Base-by-base conservation (phyloP, 2,329 filamentous ascomycete species). In the Nemania sp. region DNA sequence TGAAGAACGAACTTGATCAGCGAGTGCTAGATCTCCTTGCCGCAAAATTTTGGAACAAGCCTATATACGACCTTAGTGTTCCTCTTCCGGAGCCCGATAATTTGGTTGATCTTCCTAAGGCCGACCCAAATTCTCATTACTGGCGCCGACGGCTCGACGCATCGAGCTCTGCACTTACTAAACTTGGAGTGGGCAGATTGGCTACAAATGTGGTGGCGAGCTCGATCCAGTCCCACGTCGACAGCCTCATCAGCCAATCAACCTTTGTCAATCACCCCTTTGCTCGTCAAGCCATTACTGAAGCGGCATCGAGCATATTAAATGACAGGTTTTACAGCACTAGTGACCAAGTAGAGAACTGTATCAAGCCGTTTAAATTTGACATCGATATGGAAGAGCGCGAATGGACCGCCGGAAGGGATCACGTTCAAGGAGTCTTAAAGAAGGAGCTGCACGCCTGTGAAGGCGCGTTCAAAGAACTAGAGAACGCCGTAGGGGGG, bases 301-400 rank as follows among this genome's bases (percentile, higher is more conserved):
- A 98, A 74, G 94, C 96, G 0, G 93, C 94, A 1, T 92, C 93
- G 0, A 92, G 89, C 27, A 98, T 99, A 61, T 83, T 99, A 13
- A 96, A 96, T 72, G 96, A 99, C 76, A 87, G 95, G 15, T 97
- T 97, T 71, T 98, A 98, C 82, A 96, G 95, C 80, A 99, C 97
- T 0, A 96, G 93, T 70, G 97, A 99, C 76, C 96, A 98, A 81
- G 93, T 99, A 0, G 96, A 99, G 80, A 98, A 98, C 78, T 99
- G 95, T 78, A 97, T 99, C 81, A 99, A 99, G 80, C 96, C 97
- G 0, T 99, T 95, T 84, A 99, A 99, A 79, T 98, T 95, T 73
- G 94, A 98, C 70, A 97, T 99, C 66, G 96, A 99, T 74, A 90
- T 99, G 52, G 93, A 97, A 76, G 92, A 94, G 45, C 86, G 89